Evolutionary conservation across 257 asterid species (phyloP).

Genomic region (Petunia secreta): DNA sequence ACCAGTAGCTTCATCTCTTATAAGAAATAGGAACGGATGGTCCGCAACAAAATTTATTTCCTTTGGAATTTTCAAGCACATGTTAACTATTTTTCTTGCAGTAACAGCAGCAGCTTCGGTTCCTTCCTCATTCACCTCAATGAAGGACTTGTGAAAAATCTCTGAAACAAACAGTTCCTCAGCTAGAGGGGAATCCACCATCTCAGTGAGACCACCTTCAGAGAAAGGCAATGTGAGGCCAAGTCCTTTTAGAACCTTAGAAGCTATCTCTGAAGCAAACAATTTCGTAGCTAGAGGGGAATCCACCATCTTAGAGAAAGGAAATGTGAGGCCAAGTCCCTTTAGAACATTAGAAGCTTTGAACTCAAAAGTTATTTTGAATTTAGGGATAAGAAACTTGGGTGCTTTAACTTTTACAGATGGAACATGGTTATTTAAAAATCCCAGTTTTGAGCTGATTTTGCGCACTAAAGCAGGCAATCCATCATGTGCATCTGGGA

Average conservation of each 20-base stretch:
- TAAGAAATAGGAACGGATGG: slow-evolving; percentile 54
- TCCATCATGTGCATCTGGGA: slow-evolving; percentile 20
- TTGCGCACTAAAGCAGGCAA: background rate
- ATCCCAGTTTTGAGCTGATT: background rate
- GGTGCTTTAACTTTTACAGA: background rate
- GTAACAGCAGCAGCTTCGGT: slow-evolving; percentile 66
- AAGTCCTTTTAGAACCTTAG: background rate
- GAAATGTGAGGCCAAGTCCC: slow-evolving; percentile 43
- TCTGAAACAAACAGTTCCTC: slow-evolving; percentile 39
- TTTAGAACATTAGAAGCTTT: background rate
- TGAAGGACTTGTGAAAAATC: slow-evolving; percentile 53
- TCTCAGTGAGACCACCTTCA: slow-evolving; percentile 17
- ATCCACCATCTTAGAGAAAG: slow-evolving; percentile 42
- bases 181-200: slow-evolving; percentile 44
- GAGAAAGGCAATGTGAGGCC: slow-evolving; percentile 42
- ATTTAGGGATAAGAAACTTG: slow-evolving; percentile 47
- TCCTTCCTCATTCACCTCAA: slow-evolving; percentile 68
- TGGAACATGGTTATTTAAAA: background rate
- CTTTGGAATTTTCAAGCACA: slow-evolving; percentile 19
- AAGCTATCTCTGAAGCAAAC: slow-evolving; percentile 37
- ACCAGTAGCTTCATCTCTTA: slow-evolving; percentile 55
- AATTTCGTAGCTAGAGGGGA: slow-evolving; percentile 32
- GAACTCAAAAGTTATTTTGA: slow-evolving; percentile 31
- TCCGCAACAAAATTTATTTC: slow-evolving; percentile 59
- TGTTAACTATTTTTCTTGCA: slow-evolving; percentile 31